Base-by-base conservation (phyloP, 345 rosid genomes). In the Corchorus capsularis region DNA sequence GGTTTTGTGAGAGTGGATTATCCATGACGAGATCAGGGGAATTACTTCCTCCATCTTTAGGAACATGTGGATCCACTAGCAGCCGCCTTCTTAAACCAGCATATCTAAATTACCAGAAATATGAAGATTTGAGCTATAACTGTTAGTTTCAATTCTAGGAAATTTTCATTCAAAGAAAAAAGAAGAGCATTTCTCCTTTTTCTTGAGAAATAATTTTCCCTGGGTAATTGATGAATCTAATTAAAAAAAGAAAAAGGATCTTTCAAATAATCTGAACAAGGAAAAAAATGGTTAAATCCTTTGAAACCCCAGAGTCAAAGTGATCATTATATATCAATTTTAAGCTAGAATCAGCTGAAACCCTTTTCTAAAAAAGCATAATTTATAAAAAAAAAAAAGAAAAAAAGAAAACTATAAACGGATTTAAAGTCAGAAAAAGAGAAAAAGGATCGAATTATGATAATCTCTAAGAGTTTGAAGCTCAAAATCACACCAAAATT, bases 1-100 rank as follows among this genome's bases (percentile, higher is more conserved):
- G 99, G 82, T 93, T 95, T 86, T 90, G 99, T 7, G 99, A 95
- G 34, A 95, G 83, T 34, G 99, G 99, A 78, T 95, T 95, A 80
- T 95, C 99, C 41, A 95, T 79, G 20, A 86, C 87, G 77, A 87
- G 96, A 85, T 91, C 79, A 77, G 91, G 91, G 3, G 93, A 84
- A 75, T 75, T 86, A 69, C 83, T 83, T 79, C 87, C 86, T 52
- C 61, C 73, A 75, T 83, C 90, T 82, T 90, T 95, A 11, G 83
- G 79, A 55, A 88, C 67, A 76, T 93, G 93, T 20, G 90, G 99
- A 89, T 93, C 96, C 62, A 93, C 84, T 34, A 95, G 87, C 50
- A 93, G 93, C 1, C 85, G 88, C 80, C 97, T 90, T 77, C 98
- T 85, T 79, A 93, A 79, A 75, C 87, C 82, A 72, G 99, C 99